Conservation (phyloP, 495 filamentous ascomycete genomes). For the Penicillium coprophilum region DNA sequence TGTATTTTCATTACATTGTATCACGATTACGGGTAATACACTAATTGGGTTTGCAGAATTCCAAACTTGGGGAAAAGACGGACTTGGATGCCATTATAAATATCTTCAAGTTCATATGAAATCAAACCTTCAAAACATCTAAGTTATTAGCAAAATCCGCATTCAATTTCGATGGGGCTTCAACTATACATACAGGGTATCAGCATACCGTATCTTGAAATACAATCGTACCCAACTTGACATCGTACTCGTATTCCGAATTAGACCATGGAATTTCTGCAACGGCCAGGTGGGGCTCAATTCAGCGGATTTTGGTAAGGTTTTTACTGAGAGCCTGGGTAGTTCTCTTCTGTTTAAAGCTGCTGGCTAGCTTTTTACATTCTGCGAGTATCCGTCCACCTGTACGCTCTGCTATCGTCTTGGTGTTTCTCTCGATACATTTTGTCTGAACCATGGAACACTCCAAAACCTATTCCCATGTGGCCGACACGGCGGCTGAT, state of each 20-base stretch:
- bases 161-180: neutral
- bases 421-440: neutral
- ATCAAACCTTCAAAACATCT: neutral
- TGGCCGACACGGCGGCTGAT: neutral
- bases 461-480: neutral
- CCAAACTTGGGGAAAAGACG: neutral
- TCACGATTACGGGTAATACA: neutral
- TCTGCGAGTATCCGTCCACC: neutral
- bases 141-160: neutral
- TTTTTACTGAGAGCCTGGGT: neutral
- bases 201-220: neutral
- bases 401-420: neutral
- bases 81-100: neutral
- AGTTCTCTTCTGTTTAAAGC: neutral
- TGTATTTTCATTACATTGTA: neutral
- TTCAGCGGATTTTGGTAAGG: neutral
- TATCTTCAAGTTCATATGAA: neutral
- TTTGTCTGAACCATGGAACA: neutral
- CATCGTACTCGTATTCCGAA: neutral
- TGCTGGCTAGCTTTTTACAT: neutral
- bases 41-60: neutral
- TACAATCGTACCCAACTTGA: neutral
- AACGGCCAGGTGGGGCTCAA: no score
- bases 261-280: neutral
- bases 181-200: no score